Evolutionary conservation across 139 green algal genomes (phyloP), one percentile per base, ranked within the genome.

Genomic region (Auxenochlorella pyrenoidosa): DNA sequence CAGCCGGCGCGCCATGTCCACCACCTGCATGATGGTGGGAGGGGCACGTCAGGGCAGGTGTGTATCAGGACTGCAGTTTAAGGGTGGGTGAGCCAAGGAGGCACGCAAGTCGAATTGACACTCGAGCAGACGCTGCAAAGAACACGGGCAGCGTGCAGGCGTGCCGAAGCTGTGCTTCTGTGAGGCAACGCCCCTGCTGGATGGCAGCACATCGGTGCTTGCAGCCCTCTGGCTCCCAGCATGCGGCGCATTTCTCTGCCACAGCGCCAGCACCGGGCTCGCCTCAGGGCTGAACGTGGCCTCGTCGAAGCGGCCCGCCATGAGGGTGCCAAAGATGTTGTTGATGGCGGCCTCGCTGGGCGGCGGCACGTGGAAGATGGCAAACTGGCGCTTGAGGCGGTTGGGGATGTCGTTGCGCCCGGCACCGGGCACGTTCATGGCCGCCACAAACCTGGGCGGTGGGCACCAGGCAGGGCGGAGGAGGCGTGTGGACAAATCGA

Each of bases 371-470:
- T 97, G 96, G 91, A 98, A 98, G 82, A 97, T 94, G 63, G 90
- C 92, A 91, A 98, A 99, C 88, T 98, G 96, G 83, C 97, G 94
- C 93, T 99, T 99, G 71, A 99, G 95, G 80, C 97, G 94, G 94
- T 98, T 97, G 85, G 97, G 97, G 38, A 99, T 93, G 90, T 99
- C 96, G 88, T 98, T 98, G 93, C 97, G 97, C 90, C 97, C 97
- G 38, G 95, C 97, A 41, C 94, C 96, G 40, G 97, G 96, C 32
- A 89, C 88, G 88, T 96, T 97, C 96, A 99, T 99, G 41, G 96
- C 96, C 3, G 92, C 96, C 68, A 99, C 83, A 91, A 97, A 99
- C 54, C 91, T 94, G 90, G 83, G 34, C 0, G 59, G 40, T 36
- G 72, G n/a, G 28, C 6, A 26, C n/a, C 40, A 40, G 21, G 72